Percentiles rank a stretch among this genome's conserved stretches.
phyloP scores from a whole-genome alignment of 768 basidiomycete genomes.

The Lentinula sp. region DNA sequence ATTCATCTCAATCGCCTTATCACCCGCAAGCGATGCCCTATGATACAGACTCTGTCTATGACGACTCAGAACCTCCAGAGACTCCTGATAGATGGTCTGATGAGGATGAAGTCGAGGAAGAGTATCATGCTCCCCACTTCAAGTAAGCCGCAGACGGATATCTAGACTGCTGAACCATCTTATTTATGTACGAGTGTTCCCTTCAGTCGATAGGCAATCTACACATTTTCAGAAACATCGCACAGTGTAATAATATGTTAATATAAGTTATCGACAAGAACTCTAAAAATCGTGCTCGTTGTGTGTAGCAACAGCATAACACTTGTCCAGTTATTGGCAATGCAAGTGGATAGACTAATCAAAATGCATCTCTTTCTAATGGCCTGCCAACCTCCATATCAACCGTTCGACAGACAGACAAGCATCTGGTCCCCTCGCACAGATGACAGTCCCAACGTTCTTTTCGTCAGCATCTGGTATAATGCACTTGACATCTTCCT shows the following conservation, averaged over 20 bases:
- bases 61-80: not conserved
- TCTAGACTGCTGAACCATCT: not conserved
- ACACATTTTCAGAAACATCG: not conserved
- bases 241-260: not conserved
- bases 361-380: not conserved
- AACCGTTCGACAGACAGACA: constrained; percentile 50
- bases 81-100: constrained; percentile 4
- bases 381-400: constrained; percentile 31
- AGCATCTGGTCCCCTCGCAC: constrained; percentile 59
- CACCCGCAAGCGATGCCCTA: not conserved
- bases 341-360: not conserved
- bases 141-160: not conserved
- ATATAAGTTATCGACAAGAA: not conserved
- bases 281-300: not conserved
- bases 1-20: not conserved
- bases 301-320: too few species aligned
- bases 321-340: not conserved
- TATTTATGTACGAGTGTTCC: not conserved
- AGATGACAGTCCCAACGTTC: constrained; percentile 57
- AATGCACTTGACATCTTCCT: constrained; percentile 71
- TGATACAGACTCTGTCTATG: not conserved
- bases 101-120: constrained; percentile 1
- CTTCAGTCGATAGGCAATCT: not conserved
- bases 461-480: constrained; percentile 56
- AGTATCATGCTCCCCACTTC: not conserved